Evolutionary conservation across 2,329 filamentous ascomycete genomes (phyloP).

Genomic region (Trichoderma sp.): DNA sequence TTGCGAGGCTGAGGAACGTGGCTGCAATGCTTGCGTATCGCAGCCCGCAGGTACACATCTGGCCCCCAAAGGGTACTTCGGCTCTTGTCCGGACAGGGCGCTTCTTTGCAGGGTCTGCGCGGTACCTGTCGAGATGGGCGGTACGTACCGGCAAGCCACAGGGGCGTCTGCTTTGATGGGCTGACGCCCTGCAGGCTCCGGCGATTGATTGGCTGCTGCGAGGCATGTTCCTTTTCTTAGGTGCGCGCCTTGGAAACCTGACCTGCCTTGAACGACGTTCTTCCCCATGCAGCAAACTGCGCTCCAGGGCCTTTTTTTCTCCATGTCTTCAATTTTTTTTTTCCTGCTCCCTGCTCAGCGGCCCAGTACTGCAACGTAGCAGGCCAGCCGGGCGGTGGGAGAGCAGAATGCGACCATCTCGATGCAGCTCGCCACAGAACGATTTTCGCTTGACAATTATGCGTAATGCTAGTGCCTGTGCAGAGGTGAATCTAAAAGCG

Average conservation of each 20-base stretch:
- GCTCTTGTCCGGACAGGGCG: not conserved
- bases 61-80: not conserved
- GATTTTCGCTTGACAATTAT: not conserved
- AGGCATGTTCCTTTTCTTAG: not conserved
- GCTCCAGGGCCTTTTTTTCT: not conserved
- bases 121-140: not conserved
- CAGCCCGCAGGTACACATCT: not conserved
- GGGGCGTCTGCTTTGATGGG: slow-evolving; percentile 15
- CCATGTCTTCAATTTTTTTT: not conserved
- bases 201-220: slow-evolving; percentile 11
- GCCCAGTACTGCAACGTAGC: slow-evolving; percentile 7
- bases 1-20: slow-evolving; percentile 1
- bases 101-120: not conserved
- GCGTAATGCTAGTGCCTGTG: not conserved
- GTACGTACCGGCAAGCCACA: not conserved
- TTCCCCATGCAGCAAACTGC: not conserved
- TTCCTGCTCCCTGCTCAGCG: not conserved
- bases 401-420: not conserved
- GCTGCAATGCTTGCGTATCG: not conserved
- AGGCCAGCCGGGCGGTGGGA: not conserved
- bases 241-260: not conserved
- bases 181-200: not conserved
- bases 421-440: not conserved
- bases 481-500: not conserved
- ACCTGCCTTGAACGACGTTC: not conserved